Conservation (phyloP, 148 eudicot species). For the Agrostemma githago region DNA sequence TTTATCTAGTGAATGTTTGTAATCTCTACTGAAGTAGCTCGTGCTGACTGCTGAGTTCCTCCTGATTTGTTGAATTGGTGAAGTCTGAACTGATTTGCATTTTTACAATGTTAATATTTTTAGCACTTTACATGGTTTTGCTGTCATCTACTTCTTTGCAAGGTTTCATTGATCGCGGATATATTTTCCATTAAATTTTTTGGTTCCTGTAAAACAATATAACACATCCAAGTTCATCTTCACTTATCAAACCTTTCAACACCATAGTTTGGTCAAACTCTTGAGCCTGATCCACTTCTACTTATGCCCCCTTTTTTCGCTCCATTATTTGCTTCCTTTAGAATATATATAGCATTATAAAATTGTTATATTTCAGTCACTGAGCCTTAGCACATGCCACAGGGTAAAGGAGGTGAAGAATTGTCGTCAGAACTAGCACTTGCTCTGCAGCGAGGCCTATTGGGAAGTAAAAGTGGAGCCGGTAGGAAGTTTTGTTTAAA, state of each 20-base stretch:
- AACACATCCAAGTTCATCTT: background rate
- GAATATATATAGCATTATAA: background rate
- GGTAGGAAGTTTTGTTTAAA: slow-evolving; percentile 10
- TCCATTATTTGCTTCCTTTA: background rate
- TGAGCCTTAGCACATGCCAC: slow-evolving; percentile 8
- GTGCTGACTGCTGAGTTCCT: background rate
- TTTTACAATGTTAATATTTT: background rate
- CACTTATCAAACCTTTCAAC: background rate
- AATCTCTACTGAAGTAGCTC: background rate
- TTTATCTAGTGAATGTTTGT: background rate
- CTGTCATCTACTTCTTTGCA: background rate
- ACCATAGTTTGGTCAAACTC: background rate
- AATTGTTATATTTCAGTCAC: background rate
- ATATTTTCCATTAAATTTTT: background rate
- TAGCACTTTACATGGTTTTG: background rate
- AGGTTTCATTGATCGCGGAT: background rate
- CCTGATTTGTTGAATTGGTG: background rate
- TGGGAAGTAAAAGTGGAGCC: slow-evolving; percentile 47
- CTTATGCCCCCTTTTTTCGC: background rate
- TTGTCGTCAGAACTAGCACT: slow-evolving; percentile 67
- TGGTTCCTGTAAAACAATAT: background rate
- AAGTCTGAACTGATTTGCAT: background rate
- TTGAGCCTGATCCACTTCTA: background rate
- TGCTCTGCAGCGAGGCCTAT: slow-evolving; percentile 69
- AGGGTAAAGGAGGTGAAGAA: slow-evolving; percentile 98